These are phyloP conservation scores for Saturnispora quitensis DNA, from an alignment of 805 yeast genomes.

Conservation along the genomic window DNA sequence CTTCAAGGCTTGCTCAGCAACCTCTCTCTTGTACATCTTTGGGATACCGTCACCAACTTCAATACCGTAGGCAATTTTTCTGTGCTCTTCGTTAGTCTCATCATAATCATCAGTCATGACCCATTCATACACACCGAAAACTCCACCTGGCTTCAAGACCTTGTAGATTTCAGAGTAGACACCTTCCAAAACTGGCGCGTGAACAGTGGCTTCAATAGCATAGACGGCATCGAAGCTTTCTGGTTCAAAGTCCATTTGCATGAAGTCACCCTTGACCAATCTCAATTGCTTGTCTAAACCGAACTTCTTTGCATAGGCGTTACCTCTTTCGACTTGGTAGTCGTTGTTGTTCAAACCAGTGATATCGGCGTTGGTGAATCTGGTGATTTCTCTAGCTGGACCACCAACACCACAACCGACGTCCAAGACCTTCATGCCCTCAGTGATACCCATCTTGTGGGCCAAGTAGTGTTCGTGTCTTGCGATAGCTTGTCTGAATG, in stretches of 20 bases:
- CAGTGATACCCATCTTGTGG: conserved; percentile 67
- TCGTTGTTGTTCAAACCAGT: conserved; percentile 95
- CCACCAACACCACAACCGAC: conserved; percentile 99
- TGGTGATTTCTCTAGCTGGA: conserved; percentile 91
- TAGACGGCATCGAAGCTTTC: conserved; percentile 91
- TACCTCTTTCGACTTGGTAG: conserved; percentile 90
- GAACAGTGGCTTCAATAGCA: conserved; percentile 98
- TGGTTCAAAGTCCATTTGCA: conserved; percentile 95
- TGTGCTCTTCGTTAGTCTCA: conserved; percentile 77
- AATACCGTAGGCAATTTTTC: conserved; percentile 92
- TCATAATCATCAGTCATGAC: conserved; percentile 95
- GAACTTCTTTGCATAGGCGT: conserved; percentile 59
- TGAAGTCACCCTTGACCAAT: conserved; percentile 94
- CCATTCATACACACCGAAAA: conserved; percentile 98
- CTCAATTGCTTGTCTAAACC: conserved; percentile 65
- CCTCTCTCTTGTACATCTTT: conserved; percentile 80
- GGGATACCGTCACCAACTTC: conserved; percentile 99
- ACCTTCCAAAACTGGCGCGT: conserved; percentile 93
- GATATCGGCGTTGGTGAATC: conserved; percentile 80
- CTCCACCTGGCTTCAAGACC: conserved; percentile 96
- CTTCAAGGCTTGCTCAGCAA: conserved; percentile 80
- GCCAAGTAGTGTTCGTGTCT: conserved; percentile 97
- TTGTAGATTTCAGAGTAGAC: conserved; percentile 91
- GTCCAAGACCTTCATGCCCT: conserved; percentile 81
- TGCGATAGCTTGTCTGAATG: conserved; percentile 89